phyloP scores from a whole-genome alignment of 2,329 filamentous ascomycete species.

The Sclerotinia glacialis region DNA sequence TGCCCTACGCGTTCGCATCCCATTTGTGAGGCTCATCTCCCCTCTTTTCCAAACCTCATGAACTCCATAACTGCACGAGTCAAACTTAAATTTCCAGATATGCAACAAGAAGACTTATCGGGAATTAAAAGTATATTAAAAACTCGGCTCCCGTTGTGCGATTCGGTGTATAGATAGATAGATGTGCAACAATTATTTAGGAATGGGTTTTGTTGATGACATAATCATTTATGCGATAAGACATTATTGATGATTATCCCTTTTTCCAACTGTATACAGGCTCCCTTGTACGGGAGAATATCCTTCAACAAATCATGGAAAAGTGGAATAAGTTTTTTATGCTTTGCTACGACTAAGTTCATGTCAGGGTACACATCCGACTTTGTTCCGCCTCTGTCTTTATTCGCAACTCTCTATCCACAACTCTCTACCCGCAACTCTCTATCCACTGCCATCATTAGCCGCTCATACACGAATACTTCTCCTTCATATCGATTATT shows the following conservation, averaged over 20 bases:
- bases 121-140: neutral
- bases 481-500: neutral
- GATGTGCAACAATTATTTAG: conserved; percentile 1
- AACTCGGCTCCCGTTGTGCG: neutral
- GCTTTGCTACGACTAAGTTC: too few species aligned
- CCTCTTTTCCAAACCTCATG: neutral
- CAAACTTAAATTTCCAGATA: neutral
- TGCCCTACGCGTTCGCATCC: neutral
- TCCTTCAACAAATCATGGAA: neutral
- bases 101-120: neutral
- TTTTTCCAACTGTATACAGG: too few species aligned
- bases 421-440: too few species aligned
- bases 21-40: too few species aligned
- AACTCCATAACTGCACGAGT: neutral
- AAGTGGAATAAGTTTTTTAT: conserved; percentile 2
- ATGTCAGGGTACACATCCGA: too few species aligned
- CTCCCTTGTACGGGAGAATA: neutral
- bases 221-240: too few species aligned
- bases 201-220: too few species aligned
- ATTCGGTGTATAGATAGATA: neutral
- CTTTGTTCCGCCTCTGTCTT: neutral
- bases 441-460: neutral
- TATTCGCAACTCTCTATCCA: neutral
- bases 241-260: too few species aligned
- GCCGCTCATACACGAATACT: too few species aligned